Conservation (phyloP, 1,284 basidiomycete genomes). For the Leccinum subrobustum region DNA sequence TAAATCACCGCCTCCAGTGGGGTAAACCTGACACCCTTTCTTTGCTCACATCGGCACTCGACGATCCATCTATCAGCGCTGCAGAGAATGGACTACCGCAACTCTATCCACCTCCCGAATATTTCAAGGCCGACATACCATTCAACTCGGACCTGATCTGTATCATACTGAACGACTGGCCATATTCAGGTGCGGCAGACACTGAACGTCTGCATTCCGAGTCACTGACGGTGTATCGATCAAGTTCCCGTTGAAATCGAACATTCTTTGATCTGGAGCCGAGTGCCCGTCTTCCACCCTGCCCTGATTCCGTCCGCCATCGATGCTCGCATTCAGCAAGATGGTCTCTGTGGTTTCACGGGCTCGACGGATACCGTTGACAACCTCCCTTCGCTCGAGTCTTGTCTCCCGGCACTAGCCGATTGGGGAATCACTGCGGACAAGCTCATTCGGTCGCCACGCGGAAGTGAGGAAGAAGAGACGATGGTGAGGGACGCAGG, state of each 20-base stretch:
- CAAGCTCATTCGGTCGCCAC: conserved; percentile 46
- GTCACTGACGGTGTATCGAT: conserved; percentile 51
- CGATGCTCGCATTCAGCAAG: not conserved
- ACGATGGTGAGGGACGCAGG: conserved; percentile 50
- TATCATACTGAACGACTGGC: conserved; percentile 84
- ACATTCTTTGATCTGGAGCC: conserved; percentile 75
- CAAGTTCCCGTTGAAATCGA: conserved; percentile 71
- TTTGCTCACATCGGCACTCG: conserved; percentile 46
- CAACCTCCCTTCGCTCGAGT: conserved; percentile 60
- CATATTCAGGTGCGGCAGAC: conserved; percentile 64
- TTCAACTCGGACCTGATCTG: conserved; percentile 50
- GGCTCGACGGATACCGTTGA: conserved; percentile 68
- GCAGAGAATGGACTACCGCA: conserved; percentile 10
- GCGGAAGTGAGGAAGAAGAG: conserved; percentile 50
- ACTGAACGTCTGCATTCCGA: conserved; percentile 53
- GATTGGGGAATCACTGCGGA: conserved; percentile 70
- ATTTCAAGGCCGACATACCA: conserved; percentile 65
- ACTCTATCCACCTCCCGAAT: conserved; percentile 39
- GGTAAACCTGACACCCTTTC: conserved; percentile 64
- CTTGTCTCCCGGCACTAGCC: conserved; percentile 56
- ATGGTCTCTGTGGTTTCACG: conserved; percentile 58
- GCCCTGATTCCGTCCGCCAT: conserved; percentile 34
- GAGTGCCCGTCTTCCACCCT: conserved; percentile 65
- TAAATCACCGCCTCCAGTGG: conserved; percentile 68
- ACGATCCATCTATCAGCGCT: conserved; percentile 16